Evolutionary conservation across 2,329 filamentous ascomycete species (phyloP).

Genomic region (Aureobasidium pullulans): DNA sequence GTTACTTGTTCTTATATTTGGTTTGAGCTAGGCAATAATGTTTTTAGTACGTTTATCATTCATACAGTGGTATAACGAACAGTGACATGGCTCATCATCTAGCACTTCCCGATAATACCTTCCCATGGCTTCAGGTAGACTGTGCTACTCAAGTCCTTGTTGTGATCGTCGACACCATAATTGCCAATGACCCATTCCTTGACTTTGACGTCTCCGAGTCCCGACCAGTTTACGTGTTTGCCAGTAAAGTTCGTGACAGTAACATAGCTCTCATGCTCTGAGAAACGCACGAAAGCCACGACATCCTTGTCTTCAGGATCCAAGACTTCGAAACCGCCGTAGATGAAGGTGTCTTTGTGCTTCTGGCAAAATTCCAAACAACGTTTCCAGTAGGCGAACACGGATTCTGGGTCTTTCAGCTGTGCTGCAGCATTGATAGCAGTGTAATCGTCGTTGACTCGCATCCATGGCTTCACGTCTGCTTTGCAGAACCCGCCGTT

Average conservation of each 20-base stretch:
- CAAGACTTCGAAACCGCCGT: neutral
- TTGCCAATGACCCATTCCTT: conserved; percentile 5
- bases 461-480: conserved; percentile 58
- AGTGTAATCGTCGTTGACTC: conserved; percentile 55
- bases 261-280: neutral
- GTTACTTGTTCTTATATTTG: too few relatives aligned
- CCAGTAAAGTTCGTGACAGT: conserved; percentile 6
- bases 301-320: neutral
- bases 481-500: conserved; percentile 59
- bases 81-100: too few relatives aligned
- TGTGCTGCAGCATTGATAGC: conserved; percentile 57
- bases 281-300: neutral
- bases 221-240: neutral
- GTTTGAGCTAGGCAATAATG: too few relatives aligned
- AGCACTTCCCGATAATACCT: neutral
- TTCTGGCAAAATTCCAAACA: conserved; percentile 50
- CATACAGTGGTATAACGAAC: neutral
- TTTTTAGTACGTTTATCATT: neutral
- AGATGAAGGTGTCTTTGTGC: conserved; percentile 43
- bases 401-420: conserved; percentile 40
- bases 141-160: neutral
- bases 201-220: neutral
- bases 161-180: neutral
- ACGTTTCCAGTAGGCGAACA: conserved; percentile 55
- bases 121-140: neutral